Conservation (phyloP, 148 eudicot genomes). For the Salicornia ramosissima region DNA sequence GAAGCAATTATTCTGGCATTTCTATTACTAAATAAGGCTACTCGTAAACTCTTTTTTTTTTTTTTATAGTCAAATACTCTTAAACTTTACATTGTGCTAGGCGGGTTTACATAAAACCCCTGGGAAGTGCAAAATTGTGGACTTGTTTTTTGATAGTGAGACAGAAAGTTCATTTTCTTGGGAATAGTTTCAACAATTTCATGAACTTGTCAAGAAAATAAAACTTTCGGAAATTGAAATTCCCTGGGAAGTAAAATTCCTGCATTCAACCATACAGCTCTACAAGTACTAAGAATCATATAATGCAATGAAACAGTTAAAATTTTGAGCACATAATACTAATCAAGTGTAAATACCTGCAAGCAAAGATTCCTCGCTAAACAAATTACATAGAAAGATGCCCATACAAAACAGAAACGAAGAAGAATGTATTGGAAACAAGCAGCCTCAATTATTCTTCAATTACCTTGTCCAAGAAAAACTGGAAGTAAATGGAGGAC, state of each 20-base stretch:
- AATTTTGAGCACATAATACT: background rate
- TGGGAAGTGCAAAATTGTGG: background rate
- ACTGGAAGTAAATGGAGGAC: slow-evolving; percentile 90
- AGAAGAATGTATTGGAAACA: background rate
- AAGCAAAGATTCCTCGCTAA: background rate
- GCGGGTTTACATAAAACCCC: background rate
- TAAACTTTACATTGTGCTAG: background rate
- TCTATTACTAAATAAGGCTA: no score
- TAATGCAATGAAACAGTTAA: background rate
- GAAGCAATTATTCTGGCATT: background rate
- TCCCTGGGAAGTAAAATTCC: background rate
- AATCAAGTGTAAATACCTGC: background rate
- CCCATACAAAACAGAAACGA: slow-evolving; percentile 3
- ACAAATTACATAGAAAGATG: background rate
- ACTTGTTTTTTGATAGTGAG: background rate
- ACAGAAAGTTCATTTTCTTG: background rate
- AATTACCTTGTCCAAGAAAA: slow-evolving; percentile 92
- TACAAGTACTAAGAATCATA: background rate
- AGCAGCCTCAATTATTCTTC: background rate
- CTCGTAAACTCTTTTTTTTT: no score
- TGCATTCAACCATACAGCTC: background rate
- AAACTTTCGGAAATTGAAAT: background rate
- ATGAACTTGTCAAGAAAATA: background rate
- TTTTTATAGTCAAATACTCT: no score
- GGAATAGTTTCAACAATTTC: background rate